Evolutionary conservation across 768 basidiomycete genomes (phyloP).

Genomic region (Pulveroboletus ravenelii): DNA sequence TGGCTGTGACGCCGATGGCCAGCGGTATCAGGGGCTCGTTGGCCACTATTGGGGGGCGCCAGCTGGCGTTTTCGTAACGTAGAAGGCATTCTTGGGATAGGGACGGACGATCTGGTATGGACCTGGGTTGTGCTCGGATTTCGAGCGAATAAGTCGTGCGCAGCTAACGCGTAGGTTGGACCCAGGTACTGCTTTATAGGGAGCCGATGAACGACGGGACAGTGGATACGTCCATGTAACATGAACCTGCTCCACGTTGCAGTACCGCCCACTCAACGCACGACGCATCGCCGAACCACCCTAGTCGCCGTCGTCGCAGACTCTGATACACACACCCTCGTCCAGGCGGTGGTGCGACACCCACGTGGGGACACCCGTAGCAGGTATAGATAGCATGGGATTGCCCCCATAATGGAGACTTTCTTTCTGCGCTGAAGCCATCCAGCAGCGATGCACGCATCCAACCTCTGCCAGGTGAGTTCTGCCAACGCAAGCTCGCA

Average conservation of each 20-base stretch:
- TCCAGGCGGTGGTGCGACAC: conserved; percentile 15
- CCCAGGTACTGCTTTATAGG: conserved; percentile 18
- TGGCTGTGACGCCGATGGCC: conserved; percentile 5
- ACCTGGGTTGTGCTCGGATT: not conserved
- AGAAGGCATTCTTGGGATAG: conserved; percentile 12
- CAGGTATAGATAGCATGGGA: conserved; percentile 21
- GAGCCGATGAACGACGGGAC: not conserved
- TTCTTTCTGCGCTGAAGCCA: conserved; percentile 2
- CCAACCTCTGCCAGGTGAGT: conserved; percentile 29
- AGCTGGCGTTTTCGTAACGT: conserved; percentile 18
- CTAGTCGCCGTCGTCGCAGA: conserved; percentile 9
- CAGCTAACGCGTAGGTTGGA: not conserved
- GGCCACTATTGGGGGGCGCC: conserved; percentile 1
- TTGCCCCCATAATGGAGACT: not conserved
- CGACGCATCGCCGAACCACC: conserved; percentile 12
- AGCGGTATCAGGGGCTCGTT: not conserved
- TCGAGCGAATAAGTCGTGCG: not conserved
- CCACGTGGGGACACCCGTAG: conserved; percentile 20
- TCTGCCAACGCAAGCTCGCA: conserved; percentile 1
- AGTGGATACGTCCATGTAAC: conserved; percentile 12
- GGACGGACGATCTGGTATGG: not conserved
- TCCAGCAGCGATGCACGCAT: conserved; percentile 11
- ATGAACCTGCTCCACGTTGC: conserved; percentile 14
- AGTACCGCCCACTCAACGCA: conserved; percentile 14
- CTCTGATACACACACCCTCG: conserved; percentile 2